Conservation (phyloP, 2,329 filamentous ascomycete genomes). For the Calonectria hongkongensis region DNA sequence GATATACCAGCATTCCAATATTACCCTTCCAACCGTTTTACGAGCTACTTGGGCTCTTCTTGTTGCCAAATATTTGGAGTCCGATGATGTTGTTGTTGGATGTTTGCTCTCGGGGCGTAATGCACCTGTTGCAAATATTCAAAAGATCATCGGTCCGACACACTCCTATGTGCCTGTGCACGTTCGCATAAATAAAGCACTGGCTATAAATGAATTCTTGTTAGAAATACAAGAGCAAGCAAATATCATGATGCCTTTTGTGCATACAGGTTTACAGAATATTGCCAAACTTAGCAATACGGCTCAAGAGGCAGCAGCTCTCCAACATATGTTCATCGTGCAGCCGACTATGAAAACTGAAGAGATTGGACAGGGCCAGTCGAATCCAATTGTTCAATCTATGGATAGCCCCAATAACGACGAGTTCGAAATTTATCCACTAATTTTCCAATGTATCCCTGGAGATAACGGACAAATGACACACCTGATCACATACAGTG, state of each 20-base stretch:
- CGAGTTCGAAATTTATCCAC: slow-evolving; percentile 16
- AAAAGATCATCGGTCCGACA: slow-evolving; percentile 20
- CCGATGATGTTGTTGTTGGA: slow-evolving; percentile 18
- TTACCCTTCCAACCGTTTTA: background rate
- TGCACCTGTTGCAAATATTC: slow-evolving; percentile 23
- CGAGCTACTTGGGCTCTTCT: slow-evolving; percentile 8
- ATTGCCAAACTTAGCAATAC: slow-evolving; percentile 14
- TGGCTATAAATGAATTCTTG: background rate
- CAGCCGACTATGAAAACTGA: slow-evolving; percentile 8
- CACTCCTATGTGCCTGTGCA: slow-evolving; percentile 19
- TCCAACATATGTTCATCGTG: slow-evolving; percentile 15
- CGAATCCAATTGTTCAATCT: background rate
- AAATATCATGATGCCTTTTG: slow-evolving; percentile 18
- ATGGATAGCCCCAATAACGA: background rate
- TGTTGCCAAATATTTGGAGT: background rate
- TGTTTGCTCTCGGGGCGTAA: slow-evolving; percentile 19
- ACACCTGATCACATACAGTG: background rate
- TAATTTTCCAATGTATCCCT: slow-evolving; percentile 17
- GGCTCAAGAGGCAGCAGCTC: slow-evolving; percentile 4
- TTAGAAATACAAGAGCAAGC: slow-evolving; percentile 19
- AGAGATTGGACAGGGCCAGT: background rate
- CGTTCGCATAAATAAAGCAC: slow-evolving; percentile 2
- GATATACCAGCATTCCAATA: background rate
- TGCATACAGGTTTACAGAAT: slow-evolving; percentile 26
- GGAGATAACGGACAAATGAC: background rate